These are phyloP conservation scores for Penicillium janthinellum DNA, from an alignment of 2,329 filamentous ascomycete genomes.

Conservation along the genomic window DNA sequence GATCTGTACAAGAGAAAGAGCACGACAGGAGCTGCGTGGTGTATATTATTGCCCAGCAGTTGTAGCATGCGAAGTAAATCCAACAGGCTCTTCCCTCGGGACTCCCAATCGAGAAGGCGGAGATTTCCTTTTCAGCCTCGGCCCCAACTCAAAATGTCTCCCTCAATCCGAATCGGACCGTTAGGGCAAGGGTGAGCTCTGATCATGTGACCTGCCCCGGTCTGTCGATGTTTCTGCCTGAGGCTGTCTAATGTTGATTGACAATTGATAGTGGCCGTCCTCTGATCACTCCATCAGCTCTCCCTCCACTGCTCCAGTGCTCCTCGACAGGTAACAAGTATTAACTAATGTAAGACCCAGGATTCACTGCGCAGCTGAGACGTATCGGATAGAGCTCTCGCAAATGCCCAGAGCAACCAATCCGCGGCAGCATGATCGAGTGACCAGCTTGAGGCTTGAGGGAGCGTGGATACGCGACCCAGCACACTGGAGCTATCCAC, in stretches of 20 bases:
- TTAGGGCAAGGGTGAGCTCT: constrained; percentile 19
- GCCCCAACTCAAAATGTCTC: constrained; percentile 1
- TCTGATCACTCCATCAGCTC: not conserved
- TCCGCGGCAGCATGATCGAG: not conserved
- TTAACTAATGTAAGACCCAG: not conserved
- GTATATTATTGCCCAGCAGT: not conserved
- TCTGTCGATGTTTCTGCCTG: not conserved
- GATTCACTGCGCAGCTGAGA: not conserved
- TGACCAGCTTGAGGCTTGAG: not conserved
- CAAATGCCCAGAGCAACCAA: not conserved
- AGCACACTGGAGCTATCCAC: constrained; percentile 14
- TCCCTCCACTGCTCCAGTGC: not conserved
- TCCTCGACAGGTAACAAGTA: not conserved
- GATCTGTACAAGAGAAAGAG: not conserved
- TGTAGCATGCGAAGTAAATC: not conserved
- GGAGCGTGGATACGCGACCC: not conserved
- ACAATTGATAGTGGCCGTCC: not conserved
- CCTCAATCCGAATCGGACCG: constrained; percentile 11
- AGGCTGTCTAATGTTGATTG: not conserved
- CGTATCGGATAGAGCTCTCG: not conserved
- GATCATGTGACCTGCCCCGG: constrained; percentile 7
- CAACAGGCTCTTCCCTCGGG: constrained; percentile 3
- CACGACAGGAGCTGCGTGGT: not conserved
- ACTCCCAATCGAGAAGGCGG: constrained; percentile 15
- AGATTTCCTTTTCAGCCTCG: constrained; percentile 22